Percentiles rank a stretch among this genome's conserved stretches.
These are phyloP conservation scores for Phytophthora constricta DNA, from an alignment of 352 stramenopile species.

Conservation along the genomic window DNA sequence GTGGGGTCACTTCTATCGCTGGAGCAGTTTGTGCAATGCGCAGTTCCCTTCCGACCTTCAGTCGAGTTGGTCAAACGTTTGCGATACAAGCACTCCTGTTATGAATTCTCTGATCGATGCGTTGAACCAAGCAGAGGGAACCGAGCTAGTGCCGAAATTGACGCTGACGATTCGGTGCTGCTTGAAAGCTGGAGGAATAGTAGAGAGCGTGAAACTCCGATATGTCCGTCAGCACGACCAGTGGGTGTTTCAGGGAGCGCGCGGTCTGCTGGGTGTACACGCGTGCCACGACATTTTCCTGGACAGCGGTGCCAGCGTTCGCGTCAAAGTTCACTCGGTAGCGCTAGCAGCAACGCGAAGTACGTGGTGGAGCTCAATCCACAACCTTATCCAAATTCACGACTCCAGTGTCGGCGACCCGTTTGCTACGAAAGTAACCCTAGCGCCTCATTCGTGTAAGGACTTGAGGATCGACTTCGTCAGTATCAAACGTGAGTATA, in stretches of 20 bases:
- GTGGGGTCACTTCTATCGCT: too few relatives aligned
- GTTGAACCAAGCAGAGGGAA: background rate
- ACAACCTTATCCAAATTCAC: background rate
- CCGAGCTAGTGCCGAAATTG: conserved; percentile 1
- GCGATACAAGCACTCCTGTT: background rate
- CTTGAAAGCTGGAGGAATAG: background rate
- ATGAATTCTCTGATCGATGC: conserved; percentile 1
- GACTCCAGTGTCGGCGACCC: background rate
- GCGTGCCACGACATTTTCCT: conserved; percentile 11
- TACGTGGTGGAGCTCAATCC: conserved; percentile 1
- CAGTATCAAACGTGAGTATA: conserved; percentile 1
- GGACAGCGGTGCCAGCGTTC: background rate
- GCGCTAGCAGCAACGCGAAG: background rate
- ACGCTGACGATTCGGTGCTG: conserved; percentile 3
- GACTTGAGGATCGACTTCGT: conserved; percentile 9
- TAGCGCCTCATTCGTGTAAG: background rate
- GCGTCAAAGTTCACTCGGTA: background rate
- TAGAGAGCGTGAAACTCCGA: background rate
- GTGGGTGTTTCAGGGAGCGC: conserved; percentile 2
- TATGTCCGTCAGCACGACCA: conserved; percentile 3
- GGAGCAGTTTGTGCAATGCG: background rate
- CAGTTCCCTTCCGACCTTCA: background rate
- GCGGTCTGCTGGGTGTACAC: background rate
- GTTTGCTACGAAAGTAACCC: conserved; percentile 2
- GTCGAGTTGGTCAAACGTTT: conserved; percentile 14